Conservation (phyloP, 1,139 yeast genomes). For the Scheffersomyces parashehatae region DNA sequence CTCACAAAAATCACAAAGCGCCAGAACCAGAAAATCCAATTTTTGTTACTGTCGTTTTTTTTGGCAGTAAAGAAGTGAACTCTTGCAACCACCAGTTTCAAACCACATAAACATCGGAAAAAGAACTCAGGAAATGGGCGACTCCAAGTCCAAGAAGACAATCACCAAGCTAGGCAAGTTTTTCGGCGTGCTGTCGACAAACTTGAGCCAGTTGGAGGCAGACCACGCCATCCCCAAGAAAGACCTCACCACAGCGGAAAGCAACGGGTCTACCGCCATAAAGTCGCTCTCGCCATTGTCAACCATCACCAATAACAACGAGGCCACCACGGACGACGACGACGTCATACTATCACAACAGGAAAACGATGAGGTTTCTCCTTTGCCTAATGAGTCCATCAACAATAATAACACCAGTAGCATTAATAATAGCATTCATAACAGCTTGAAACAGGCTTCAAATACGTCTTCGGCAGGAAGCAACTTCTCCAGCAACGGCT, state of each 20-base stretch:
- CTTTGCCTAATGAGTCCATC: conserved; percentile 14
- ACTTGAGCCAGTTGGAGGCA: conserved; percentile 15
- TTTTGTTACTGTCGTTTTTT: too few relatives aligned
- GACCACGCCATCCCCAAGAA: neutral
- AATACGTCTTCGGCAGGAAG: neutral
- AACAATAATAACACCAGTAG: conserved; percentile 1
- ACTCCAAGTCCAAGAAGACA: conserved; percentile 30
- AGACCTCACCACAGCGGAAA: neutral
- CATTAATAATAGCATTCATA: neutral
- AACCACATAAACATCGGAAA: too few relatives aligned
- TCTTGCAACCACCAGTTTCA: too few relatives aligned
- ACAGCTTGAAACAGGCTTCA: neutral
- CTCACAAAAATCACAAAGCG: too few relatives aligned
- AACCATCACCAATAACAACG: neutral
- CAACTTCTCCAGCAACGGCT: too few relatives aligned
- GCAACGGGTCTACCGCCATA: neutral
- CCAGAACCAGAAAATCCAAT: too few relatives aligned
- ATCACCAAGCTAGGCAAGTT: conserved; percentile 34
- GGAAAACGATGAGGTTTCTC: conserved; percentile 21
- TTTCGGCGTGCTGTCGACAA: conserved; percentile 33
- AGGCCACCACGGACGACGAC: conserved; percentile 6
- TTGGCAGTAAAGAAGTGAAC: too few relatives aligned
- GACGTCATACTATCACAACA: conserved; percentile 16
- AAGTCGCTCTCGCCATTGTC: too few relatives aligned
- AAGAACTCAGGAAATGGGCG: conserved; percentile 20